Percentiles rank a stretch among this genome's conserved stretches.
Evolutionary conservation across 2,329 filamentous ascomycete species (phyloP).

Genomic region (Torrubiella hemipterigena): DNA sequence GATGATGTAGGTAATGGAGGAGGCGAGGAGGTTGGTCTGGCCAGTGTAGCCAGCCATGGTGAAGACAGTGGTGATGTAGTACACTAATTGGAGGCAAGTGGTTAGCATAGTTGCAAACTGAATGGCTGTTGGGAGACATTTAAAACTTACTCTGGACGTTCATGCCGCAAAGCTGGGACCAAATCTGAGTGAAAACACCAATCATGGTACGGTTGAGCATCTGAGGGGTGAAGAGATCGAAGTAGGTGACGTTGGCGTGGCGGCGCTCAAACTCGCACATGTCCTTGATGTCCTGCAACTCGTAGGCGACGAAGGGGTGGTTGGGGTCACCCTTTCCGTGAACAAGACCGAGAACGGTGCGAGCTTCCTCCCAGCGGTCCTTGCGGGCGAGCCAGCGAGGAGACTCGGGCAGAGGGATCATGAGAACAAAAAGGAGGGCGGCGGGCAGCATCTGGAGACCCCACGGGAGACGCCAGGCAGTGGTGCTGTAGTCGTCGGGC

Average conservation of each 20-base stretch:
- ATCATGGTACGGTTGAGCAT: conserved; percentile 40
- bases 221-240: conserved; percentile 63
- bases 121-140: neutral
- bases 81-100: conserved; percentile 29
- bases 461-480: conserved; percentile 54
- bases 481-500: conserved; percentile 25
- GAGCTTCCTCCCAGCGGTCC: conserved; percentile 48
- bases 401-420: conserved; percentile 49
- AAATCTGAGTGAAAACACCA: conserved; percentile 40
- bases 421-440: conserved; percentile 43
- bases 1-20: conserved; percentile 53
- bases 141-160: conserved; percentile 42
- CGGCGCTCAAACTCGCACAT: conserved; percentile 62
- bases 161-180: conserved; percentile 44
- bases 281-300: conserved; percentile 61
- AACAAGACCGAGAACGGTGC: conserved; percentile 40
- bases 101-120: neutral
- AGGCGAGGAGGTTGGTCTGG: conserved; percentile 40
- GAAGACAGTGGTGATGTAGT: conserved; percentile 43
- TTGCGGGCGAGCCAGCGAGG: conserved; percentile 53
- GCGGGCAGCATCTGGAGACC: conserved; percentile 52
- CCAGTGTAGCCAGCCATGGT: conserved; percentile 25
- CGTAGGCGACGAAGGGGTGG: conserved; percentile 52
- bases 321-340: conserved; percentile 54
- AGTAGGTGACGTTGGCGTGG: conserved; percentile 56